phyloP scores from a whole-genome alignment of 768 basidiomycete genomes.

The Coprinellus aureogranulatus region DNA sequence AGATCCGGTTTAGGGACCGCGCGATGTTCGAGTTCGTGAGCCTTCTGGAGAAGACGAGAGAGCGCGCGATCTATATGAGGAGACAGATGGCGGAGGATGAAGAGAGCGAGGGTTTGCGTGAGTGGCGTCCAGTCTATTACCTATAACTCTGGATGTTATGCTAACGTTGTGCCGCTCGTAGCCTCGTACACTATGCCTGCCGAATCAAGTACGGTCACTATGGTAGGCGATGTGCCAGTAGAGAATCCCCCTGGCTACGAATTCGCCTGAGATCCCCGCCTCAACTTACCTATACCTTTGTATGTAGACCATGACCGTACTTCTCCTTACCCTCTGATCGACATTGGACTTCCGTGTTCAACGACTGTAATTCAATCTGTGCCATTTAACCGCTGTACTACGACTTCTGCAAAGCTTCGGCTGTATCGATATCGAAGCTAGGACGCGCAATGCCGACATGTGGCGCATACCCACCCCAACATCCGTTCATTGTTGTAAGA shows the following conservation, averaged over 20 bases:
- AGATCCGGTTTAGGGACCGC: slow-evolving; percentile 65
- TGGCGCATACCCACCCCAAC: too few relatives aligned
- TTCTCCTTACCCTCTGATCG: too few relatives aligned
- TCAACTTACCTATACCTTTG: background rate
- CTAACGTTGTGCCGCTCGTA: too few relatives aligned
- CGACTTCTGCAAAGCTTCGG: too few relatives aligned
- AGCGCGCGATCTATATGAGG: slow-evolving; percentile 73
- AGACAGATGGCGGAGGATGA: slow-evolving; percentile 53
- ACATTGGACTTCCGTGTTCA: too few relatives aligned
- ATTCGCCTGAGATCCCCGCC: background rate
- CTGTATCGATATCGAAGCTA: too few relatives aligned
- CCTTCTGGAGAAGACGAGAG: slow-evolving; percentile 72
- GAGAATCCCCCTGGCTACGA: slow-evolving; percentile 57
- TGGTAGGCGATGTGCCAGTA: slow-evolving; percentile 40
- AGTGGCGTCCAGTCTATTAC: slow-evolving; percentile 36
- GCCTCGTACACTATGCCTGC: slow-evolving; percentile 47
- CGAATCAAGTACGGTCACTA: slow-evolving; percentile 41
- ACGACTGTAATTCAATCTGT: too few relatives aligned
- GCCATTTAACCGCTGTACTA: too few relatives aligned
- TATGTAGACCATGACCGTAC: too few relatives aligned
- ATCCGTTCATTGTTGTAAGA: too few relatives aligned
- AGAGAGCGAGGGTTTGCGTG: slow-evolving; percentile 64
- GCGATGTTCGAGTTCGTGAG: slow-evolving; percentile 74
- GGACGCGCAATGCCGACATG: too few relatives aligned
- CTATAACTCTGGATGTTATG: too few relatives aligned